These are phyloP conservation scores for Claviceps monticola DNA, from an alignment of 2,329 filamentous ascomycete species.

Conservation along the genomic window DNA sequence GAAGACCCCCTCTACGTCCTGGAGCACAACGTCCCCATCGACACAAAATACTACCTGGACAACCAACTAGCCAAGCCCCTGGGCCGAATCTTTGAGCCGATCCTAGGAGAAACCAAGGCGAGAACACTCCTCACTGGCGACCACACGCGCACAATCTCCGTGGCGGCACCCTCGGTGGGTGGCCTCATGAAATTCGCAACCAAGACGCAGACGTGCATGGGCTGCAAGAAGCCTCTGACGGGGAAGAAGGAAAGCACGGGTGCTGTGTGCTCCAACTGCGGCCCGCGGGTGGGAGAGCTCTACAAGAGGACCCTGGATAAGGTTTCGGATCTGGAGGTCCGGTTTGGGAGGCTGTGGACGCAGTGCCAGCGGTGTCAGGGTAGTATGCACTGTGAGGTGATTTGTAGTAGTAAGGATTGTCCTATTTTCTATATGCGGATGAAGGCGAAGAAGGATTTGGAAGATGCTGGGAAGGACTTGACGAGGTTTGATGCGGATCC, in stretches of 20 bases:
- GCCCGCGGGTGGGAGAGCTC: conserved; percentile 73
- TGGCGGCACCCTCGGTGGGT: conserved; percentile 80
- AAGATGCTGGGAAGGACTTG: conserved; percentile 85
- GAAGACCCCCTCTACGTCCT: conserved; percentile 96
- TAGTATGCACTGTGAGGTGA: conserved; percentile 96
- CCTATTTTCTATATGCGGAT: conserved; percentile 97
- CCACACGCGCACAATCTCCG: conserved; percentile 87
- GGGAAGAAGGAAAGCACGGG: conserved; percentile 67
- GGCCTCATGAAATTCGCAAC: conserved; percentile 98
- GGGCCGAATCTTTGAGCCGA: conserved; percentile 92
- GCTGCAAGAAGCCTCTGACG: conserved; percentile 90
- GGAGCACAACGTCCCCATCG: conserved; percentile 94
- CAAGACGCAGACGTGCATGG: conserved; percentile 97
- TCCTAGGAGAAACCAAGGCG: conserved; percentile 85
- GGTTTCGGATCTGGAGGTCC: conserved; percentile 81
- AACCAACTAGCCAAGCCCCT: conserved; percentile 95
- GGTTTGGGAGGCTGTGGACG: conserved; percentile 46
- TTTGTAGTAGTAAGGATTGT: conserved; percentile 47
- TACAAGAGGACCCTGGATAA: conserved; percentile 85
- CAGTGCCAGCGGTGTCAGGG: conserved; percentile 3
- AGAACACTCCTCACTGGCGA: conserved; percentile 76
- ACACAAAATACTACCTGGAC: conserved; percentile 96
- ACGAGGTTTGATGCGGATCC: conserved; percentile 78
- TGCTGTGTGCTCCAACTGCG: conserved; percentile 79
- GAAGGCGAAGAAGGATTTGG: conserved; percentile 98